phyloP scores from a whole-genome alignment of 306 rosid species.

The Trichosanthes truncata region DNA sequence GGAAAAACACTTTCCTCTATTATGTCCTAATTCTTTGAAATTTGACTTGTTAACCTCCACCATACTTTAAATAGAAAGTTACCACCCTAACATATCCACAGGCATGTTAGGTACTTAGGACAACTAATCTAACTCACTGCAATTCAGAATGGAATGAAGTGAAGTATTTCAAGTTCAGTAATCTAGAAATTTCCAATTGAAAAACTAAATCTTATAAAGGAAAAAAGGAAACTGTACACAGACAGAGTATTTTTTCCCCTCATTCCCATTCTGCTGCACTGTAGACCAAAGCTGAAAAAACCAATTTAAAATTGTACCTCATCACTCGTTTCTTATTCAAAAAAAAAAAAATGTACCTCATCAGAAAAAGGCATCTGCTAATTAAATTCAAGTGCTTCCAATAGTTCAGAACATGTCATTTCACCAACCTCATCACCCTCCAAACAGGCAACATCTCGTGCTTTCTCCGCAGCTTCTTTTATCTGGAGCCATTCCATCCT shows the following conservation, averaged over 20 bases:
- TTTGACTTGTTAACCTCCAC: neutral
- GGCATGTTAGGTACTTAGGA: neutral
- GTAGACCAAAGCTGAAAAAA: constrained; percentile 3
- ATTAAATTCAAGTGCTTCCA: constrained; percentile 99
- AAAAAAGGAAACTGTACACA: neutral
- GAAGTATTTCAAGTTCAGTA: neutral
- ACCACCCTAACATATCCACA: neutral
- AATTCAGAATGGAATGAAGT: neutral
- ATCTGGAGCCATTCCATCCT: constrained; percentile 84
- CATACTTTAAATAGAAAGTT: neutral
- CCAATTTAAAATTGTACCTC: constrained; percentile 9
- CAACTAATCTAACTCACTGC: neutral
- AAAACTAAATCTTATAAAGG: neutral
- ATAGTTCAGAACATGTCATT: constrained; percentile 80
- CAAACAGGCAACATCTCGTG: constrained; percentile 55
- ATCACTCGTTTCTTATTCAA: too few relatives aligned
- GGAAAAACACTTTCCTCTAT: neutral
- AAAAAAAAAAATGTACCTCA: too few relatives aligned
- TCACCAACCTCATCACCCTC: constrained; percentile 73
- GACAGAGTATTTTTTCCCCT: neutral
- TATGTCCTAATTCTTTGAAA: neutral
- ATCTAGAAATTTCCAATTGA: neutral
- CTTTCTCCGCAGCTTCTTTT: constrained; percentile 85
- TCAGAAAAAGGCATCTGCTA: constrained; percentile 71
- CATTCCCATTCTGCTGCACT: neutral